These are phyloP conservation scores for Heliosperma pusillum DNA, from an alignment of 148 eudicot species.

Conservation along the genomic window DNA sequence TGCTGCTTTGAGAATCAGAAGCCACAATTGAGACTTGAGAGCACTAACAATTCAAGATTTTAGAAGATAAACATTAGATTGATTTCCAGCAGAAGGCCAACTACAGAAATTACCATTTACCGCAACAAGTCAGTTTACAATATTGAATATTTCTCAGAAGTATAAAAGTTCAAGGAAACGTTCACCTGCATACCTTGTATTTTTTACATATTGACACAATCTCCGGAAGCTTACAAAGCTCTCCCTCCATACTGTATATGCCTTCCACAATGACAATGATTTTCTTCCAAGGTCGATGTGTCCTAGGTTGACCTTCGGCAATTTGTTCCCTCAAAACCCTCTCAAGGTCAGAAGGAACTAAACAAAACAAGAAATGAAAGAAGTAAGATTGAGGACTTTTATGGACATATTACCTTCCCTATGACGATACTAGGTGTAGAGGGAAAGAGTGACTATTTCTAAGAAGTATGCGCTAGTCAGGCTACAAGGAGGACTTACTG, in stretches of 20 bases:
- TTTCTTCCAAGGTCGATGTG: conserved; percentile 99
- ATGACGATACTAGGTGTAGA: background rate
- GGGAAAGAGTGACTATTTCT: background rate
- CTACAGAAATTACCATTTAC: too few relatives aligned
- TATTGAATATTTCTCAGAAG: too few relatives aligned
- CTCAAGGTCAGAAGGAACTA: conserved; percentile 89
- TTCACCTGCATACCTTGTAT: conserved; percentile 58
- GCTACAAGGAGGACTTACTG: conserved; percentile 45
- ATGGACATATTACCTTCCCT: too few relatives aligned
- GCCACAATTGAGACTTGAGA: too few relatives aligned
- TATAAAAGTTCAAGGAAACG: background rate
- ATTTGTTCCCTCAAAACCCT: conserved; percentile 84
- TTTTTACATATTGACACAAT: conserved; percentile 89
- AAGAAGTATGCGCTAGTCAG: background rate
- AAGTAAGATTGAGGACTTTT: background rate
- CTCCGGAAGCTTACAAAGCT: conserved; percentile 93
- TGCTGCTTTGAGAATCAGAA: background rate
- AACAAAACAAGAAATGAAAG: conserved; percentile 9
- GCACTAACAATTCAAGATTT: too few relatives aligned
- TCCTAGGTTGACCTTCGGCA: conserved; percentile 92
- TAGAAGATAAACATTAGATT: too few relatives aligned
- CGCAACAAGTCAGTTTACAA: too few relatives aligned
- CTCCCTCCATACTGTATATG: conserved; percentile 99
- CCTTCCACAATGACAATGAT: conserved; percentile 94
- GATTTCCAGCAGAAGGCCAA: too few relatives aligned